Conservation (phyloP, 2,329 filamentous ascomycete species). For the Hyphodiscus sp. region DNA sequence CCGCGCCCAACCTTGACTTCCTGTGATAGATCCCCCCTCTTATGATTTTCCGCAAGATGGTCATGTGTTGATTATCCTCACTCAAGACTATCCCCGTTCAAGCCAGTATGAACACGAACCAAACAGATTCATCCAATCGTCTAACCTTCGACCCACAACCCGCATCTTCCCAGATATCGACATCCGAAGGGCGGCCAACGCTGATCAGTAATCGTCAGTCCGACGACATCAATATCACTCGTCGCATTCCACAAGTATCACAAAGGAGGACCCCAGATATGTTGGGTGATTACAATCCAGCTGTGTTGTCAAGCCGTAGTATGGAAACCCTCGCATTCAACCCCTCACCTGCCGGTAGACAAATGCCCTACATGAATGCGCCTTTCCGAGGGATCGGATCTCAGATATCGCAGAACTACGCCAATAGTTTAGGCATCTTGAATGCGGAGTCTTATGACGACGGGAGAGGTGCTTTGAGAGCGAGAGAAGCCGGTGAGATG, state of each 20-base stretch:
- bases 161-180: neutral
- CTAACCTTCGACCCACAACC: neutral
- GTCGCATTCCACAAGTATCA: neutral
- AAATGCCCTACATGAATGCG: constrained; percentile 14
- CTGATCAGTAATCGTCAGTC: constrained; percentile 12
- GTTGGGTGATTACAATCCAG: constrained; percentile 1
- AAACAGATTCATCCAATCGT: neutral
- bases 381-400: constrained; percentile 11
- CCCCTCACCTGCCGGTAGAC: constrained; percentile 2
- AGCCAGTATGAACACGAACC: constrained; percentile 19
- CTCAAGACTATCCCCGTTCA: constrained; percentile 21
- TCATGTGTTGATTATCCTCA: constrained; percentile 24
- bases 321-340: constrained; percentile 23
- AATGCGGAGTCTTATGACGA: constrained; percentile 41
- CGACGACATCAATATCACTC: neutral
- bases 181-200: neutral
- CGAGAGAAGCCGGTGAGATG: constrained; percentile 8
- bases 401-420: constrained; percentile 11
- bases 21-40: constrained; percentile 15
- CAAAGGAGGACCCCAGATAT: neutral
- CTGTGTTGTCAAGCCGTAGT: constrained; percentile 1
- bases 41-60: constrained; percentile 17
- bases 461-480: constrained; percentile 22
- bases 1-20: neutral
- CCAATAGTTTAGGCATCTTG: constrained; percentile 32